Evolutionary conservation across 768 basidiomycete genomes (phyloP), one percentile per base, ranked within the genome.

Genomic region (Holtermanniella nyarrowii): DNA sequence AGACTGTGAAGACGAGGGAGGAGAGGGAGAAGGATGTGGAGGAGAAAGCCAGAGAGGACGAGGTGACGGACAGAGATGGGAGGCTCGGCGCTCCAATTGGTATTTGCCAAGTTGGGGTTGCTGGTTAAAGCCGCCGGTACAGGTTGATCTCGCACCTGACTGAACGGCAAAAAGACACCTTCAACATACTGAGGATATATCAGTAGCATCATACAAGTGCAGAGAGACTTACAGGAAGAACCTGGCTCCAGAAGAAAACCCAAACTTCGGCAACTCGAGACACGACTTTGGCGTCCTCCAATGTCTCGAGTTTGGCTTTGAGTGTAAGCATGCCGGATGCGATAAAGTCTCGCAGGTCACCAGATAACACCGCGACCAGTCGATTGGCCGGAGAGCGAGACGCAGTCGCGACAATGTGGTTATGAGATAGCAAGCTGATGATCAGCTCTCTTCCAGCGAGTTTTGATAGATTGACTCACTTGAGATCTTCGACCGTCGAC

Each of bases 311-410:
- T 62, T 87, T 90, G 0, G 88, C 82, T 59, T 87, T 89, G 22
- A 96, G 76, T 2, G 89, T 96, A 47, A 89, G 79, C 88, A 93
- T 96, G 11, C 90, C 90, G 1, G 82, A 78, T 0, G 80, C 80
- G 49, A 93, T 85, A 44, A 96, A 77, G 55, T 90, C 89, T 18
- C 80, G 76, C 0, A 88, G 80, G 70, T 91, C 88, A 48, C 78
- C 74, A 51, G 86, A 85, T 11, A 96, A 78, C 5, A 80, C 79
- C 0, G 78, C 73, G 39, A 95, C 72, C 4, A 88, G 84, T 55
- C 79, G 83, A 2, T 84, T 79, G 0, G 86, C 55, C n/a, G 60
- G 55, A 27, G 58, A 59, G 18, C 64, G 55, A 40, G 64, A 62
- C 10, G 62, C 58, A 1, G 63, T 64, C 11, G 60, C 59, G 3